Base-by-base conservation (phyloP, 345 rosid genomes). In the Gossypium mustelinum region DNA sequence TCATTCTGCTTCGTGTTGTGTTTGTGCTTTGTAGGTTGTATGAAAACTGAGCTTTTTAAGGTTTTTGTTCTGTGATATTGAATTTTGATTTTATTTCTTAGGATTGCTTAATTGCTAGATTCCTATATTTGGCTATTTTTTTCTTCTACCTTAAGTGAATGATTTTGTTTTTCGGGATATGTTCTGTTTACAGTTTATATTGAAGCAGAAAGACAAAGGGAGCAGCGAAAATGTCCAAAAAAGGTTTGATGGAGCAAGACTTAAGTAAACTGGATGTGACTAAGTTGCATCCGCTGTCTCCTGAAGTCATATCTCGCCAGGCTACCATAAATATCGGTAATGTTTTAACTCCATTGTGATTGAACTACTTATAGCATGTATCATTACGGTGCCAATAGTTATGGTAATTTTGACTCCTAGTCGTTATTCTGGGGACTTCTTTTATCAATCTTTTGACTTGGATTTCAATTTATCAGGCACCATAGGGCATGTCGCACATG, bases 261-360 rank as follows among this genome's bases (percentile, higher is more conserved):
- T 77, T 95, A 77, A 84, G 83, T 75, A 92, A 87, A 64, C 76
- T 95, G 93, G 97, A 95, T 86, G 97, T 91, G 34, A 83, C 86
- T 1, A 76, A 74, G 89, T 83, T 93, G 64, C 94, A 91, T 89
- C 98, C 99, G n/a, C 89, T 93, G 18, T 93, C 98, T 74, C 99
- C 99, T n/a, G 99, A 95, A 72, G 99, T 95, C 50, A 95, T 95
- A 52, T 95, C 98, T 55, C 97, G 99, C 20, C 99, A 95, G 81
- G 98, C 98, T 8, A 93, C 98, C 43, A 95, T 95, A 4, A 93
- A 95, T 74, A 93, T 95, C 9, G 99, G 99, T 94, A 77, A 56
- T n/a, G 7, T 7, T 70, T 63, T 6, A 51, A 39, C 55, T 76
- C 34, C 56, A 8, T 27, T 41, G 18, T 58, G 34, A 14, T 39